phyloP scores from a whole-genome alignment of 2,329 filamentous ascomycete genomes.

The Pleoardoris graminearum region DNA sequence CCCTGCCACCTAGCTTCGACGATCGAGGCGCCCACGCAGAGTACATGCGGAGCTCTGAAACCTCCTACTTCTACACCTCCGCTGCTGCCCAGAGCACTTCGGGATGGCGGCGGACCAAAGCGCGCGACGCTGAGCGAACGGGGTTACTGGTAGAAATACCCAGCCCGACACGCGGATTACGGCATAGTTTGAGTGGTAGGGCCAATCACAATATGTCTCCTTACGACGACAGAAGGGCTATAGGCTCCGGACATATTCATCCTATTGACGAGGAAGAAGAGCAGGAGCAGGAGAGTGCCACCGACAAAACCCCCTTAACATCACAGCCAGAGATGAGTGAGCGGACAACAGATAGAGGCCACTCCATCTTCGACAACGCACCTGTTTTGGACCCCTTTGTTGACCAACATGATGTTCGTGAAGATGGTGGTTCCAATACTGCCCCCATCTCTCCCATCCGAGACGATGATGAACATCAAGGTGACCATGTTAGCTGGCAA shows the following conservation, averaged over 20 bases:
- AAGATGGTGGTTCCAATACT: constrained; percentile 23
- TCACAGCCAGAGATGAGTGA: constrained; percentile 33
- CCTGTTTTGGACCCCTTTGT: constrained; percentile 48
- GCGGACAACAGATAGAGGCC: constrained; percentile 16
- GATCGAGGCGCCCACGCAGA: constrained; percentile 47
- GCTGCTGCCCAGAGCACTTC: constrained; percentile 27
- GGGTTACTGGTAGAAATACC: constrained; percentile 53
- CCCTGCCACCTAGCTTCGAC: constrained; percentile 38
- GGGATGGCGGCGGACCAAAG: constrained; percentile 37
- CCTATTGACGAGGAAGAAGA: constrained; percentile 68
- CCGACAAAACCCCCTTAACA: constrained; percentile 21
- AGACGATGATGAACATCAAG: constrained; percentile 14
- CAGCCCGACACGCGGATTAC: constrained; percentile 53
- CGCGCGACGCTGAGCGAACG: constrained; percentile 49
- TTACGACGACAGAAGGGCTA: constrained; percentile 55
- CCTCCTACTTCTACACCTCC: constrained; percentile 33
- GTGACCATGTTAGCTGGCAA: constrained; percentile 20
- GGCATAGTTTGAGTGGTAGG: constrained; percentile 45
- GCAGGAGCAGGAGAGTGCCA: constrained; percentile 40
- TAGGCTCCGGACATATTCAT: constrained; percentile 60
- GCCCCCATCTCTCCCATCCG: constrained; percentile 26
- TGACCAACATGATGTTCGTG: constrained; percentile 42
- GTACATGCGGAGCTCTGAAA: constrained; percentile 28
- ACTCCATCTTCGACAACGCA: constrained; percentile 33
- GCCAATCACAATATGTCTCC: constrained; percentile 44